Evolutionary conservation across 2,329 filamentous ascomycete genomes (phyloP).

Genomic region (Tolypocladium cylindrosporum): DNA sequence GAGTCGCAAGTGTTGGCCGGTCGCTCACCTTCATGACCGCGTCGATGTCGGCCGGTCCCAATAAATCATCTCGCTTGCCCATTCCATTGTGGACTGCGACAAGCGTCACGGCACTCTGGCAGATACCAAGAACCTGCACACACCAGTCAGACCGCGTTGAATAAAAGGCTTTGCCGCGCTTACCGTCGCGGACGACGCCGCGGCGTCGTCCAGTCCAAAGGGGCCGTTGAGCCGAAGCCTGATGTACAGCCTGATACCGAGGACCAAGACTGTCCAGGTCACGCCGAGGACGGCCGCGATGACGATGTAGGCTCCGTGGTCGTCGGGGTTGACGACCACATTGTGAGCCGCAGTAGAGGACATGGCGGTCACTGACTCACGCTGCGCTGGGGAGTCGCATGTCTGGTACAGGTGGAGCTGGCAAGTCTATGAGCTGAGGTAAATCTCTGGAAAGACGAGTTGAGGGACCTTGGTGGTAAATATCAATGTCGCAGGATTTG

Average conservation of each 20-base stretch:
- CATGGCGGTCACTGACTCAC: neutral
- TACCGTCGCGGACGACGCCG: slow-evolving; percentile 7
- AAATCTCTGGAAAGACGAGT: neutral
- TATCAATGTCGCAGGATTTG: neutral
- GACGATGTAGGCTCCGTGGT: slow-evolving; percentile 8
- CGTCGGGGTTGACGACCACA: slow-evolving; percentile 3
- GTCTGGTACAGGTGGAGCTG: neutral
- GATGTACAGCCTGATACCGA: slow-evolving; percentile 8
- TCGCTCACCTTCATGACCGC: slow-evolving; percentile 5
- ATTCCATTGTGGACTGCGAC: slow-evolving; percentile 5
- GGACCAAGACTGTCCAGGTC: slow-evolving; percentile 8
- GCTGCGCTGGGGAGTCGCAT: neutral
- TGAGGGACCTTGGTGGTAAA: neutral
- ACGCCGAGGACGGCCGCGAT: slow-evolving; percentile 7
- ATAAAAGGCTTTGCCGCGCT: neutral
- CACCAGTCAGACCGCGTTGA: neutral
- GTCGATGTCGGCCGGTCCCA: neutral
- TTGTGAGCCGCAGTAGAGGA: neutral
- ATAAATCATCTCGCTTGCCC: slow-evolving; percentile 3
- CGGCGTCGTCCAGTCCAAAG: slow-evolving; percentile 6
- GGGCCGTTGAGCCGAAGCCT: slow-evolving; percentile 6
- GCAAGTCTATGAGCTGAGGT: neutral
- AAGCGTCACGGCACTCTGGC: slow-evolving; percentile 4
- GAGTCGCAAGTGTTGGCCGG: no score
- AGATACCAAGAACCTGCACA: slow-evolving; percentile 3